Percentiles rank a stretch among this genome's conserved stretches.
Evolutionary conservation across 2,329 filamentous ascomycete species (phyloP).

Genomic region (Pseudogymnoascus sp.): DNA sequence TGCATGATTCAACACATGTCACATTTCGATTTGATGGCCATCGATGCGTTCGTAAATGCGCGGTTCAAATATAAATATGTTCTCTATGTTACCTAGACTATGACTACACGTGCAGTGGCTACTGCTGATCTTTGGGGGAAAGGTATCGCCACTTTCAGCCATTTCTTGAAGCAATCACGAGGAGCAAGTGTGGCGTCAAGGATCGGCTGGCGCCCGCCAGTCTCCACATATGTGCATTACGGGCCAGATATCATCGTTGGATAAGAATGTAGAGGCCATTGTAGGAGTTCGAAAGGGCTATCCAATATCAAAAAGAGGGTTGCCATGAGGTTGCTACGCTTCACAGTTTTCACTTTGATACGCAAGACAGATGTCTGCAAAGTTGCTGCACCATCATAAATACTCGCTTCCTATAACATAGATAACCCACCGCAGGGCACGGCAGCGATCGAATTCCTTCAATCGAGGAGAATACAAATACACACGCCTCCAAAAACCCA

Average conservation of each 20-base stretch:
- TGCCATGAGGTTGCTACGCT: neutral
- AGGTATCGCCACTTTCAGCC: neutral
- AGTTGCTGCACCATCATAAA: neutral
- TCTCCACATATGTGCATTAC: neutral
- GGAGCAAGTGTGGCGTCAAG: neutral
- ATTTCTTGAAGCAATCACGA: conserved; percentile 6
- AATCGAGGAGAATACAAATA: conserved; percentile 8
- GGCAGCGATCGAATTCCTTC: neutral
- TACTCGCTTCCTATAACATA: neutral
- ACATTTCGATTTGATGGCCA: neutral
- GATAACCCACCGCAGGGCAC: conserved; percentile 9
- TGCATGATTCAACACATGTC: neutral
- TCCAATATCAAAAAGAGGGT: neutral
- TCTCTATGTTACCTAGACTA: neutral
- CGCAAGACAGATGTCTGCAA: neutral
- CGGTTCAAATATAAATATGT: neutral
- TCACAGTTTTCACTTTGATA: neutral
- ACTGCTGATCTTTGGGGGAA: neutral
- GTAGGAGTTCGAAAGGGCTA: neutral
- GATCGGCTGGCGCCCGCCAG: neutral
- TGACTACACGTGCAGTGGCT: neutral
- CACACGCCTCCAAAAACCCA: conserved; percentile 5
- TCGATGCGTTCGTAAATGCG: neutral
- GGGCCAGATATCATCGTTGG: neutral
- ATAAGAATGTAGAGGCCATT: neutral